phyloP scores from a whole-genome alignment of 257 asterid genomes.

The Nicotiana tabacum region DNA sequence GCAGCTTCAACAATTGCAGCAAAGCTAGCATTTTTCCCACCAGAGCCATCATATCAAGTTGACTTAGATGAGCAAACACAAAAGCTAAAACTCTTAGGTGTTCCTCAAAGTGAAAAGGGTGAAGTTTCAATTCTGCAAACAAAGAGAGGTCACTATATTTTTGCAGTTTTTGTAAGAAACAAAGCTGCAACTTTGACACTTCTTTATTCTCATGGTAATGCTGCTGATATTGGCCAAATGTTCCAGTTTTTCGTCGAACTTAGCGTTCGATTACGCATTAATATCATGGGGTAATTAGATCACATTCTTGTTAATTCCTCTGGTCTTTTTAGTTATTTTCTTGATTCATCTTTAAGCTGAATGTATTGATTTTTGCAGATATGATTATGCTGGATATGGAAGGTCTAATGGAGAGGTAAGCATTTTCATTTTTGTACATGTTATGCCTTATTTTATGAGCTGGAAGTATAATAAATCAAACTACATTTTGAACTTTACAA shows the following conservation, averaged over 20 bases:
- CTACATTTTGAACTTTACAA: neutral
- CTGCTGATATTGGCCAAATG: constrained; percentile 11
- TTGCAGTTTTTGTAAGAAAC: constrained; percentile 9
- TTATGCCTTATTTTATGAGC: neutral
- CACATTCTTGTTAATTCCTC: neutral
- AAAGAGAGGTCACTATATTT: neutral
- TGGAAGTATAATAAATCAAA: neutral
- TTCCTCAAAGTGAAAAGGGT: constrained; percentile 7
- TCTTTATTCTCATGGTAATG: constrained; percentile 4
- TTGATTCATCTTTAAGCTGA: neutral
- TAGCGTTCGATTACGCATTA: constrained; percentile 1
- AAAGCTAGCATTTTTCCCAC: neutral
- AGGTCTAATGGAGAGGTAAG: constrained; percentile 10
- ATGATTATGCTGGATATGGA: constrained; percentile 15
- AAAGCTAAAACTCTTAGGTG: neutral
- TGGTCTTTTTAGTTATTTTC: neutral
- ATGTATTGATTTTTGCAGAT: neutral
- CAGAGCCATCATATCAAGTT: constrained; percentile 2
- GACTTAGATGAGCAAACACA: constrained; percentile 7
- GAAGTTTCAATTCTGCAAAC: constrained; percentile 1
- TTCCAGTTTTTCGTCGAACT: neutral
- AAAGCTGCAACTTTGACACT: constrained; percentile 1
- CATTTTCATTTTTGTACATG: neutral
- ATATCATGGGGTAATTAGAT: constrained; percentile 1
- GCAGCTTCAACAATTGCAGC: constrained; percentile 8